Evolutionary conservation across 495 filamentous ascomycete genomes (phyloP), one percentile per base, ranked within the genome.

Genomic region (Aspergillus olivimuriae): DNA sequence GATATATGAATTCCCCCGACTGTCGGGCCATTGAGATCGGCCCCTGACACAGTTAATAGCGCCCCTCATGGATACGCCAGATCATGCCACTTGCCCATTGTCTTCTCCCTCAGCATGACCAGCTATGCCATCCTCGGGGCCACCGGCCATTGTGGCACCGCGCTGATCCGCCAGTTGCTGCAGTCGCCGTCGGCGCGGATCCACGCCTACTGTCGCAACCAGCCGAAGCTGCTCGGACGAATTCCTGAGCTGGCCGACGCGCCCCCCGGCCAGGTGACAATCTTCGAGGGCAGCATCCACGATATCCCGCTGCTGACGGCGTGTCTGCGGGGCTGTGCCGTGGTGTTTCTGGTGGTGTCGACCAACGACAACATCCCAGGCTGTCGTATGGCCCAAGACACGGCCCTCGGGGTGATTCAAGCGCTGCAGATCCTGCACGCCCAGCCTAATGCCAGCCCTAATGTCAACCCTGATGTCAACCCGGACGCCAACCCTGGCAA

Each of bases 301-400:
- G 62, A 74, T 44, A 46, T 57, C 34, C 31, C 49, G 9, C 43
- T 70, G 1, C 33, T 74, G 6, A 39, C 45, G 15, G 31, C 43
- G 1, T 70, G 64, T 49, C 37, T 73, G 31, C 32, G 51, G 11
- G 56, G 46, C 41, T 45, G 39, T 34, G 20, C 39, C 7, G 62
- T 57, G 19, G 55, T 70, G 16, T 73, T 74, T 49, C 47, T 61
- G 0, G 49, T 45, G 22, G 56, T 66, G 0, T 47, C 62, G 1
- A 52, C 46, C 19, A 61, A 65, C 50, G 65, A 68, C 43, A 73
- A 65, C 51, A 50, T 61, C 2, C 69, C 69, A 1, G 56, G 56
- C 15, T 61, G 50, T 20, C 46, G 47, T 17, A 36, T 72, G 12
- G 53, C 36, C 0, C 58, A 57, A 35, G 63, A 72, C 36, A 50